phyloP scores from a whole-genome alignment of 345 rosid species.

The Brassica nigra region DNA sequence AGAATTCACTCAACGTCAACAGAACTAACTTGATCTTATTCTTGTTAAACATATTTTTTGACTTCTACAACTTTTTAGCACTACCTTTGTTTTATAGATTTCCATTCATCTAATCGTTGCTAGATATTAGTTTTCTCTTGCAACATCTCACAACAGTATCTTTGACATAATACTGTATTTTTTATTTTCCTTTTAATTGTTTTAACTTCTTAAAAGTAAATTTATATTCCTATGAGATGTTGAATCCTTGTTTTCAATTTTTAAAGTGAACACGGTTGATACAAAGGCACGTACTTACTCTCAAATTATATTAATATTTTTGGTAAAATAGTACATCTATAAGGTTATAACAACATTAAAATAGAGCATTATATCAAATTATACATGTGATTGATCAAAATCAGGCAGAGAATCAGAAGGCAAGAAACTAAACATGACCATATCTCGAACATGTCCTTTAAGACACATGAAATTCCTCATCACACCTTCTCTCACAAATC shows the following conservation, averaged over 20 bases:
- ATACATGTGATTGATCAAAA: background rate
- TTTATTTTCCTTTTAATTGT: background rate
- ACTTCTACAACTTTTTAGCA: background rate
- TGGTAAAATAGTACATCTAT: background rate
- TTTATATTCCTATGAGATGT: background rate
- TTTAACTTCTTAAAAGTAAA: background rate
- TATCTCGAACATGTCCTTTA: constrained; percentile 60
- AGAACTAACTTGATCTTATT: background rate
- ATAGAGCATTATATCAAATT: background rate
- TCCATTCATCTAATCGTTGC: background rate
- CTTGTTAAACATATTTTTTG: too few relatives aligned
- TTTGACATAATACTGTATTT: background rate
- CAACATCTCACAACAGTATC: background rate
- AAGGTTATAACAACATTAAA: background rate
- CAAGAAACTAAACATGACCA: constrained; percentile 63
- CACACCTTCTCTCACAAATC: constrained; percentile 65
- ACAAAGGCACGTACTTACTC: background rate
- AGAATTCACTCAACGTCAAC: too few relatives aligned
- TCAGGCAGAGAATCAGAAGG: constrained; percentile 49
- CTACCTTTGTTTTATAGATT: background rate
- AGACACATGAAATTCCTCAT: constrained; percentile 47
- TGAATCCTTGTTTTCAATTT: background rate
- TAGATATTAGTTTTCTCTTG: too few relatives aligned
- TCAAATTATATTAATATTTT: background rate
- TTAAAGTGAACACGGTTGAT: background rate